phyloP scores from a whole-genome alignment of 495 filamentous ascomycete species.

The Penicillium cinerascens region DNA sequence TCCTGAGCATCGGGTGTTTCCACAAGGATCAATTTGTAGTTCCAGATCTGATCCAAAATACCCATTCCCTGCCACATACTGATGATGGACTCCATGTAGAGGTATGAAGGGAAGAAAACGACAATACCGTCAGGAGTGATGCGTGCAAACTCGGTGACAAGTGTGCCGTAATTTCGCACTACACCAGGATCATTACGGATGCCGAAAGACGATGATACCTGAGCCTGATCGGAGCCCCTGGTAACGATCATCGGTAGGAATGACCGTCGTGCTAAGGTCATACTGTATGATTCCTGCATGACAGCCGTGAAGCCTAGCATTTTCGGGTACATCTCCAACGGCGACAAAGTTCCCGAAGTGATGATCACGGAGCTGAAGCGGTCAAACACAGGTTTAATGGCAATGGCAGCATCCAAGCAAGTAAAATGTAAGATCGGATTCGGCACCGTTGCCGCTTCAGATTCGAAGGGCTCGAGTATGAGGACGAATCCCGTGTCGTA shows the following conservation, averaged over 20 bases:
- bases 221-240: constrained; percentile 86
- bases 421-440: constrained; percentile 96
- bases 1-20: constrained; percentile 98
- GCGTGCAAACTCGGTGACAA: constrained; percentile 89
- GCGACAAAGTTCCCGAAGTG: constrained; percentile 95
- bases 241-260: constrained; percentile 99
- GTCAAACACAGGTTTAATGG: constrained; percentile 96
- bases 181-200: constrained; percentile 93
- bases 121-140: constrained; percentile 96
- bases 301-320: constrained; percentile 93
- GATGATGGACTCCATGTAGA: constrained; percentile 99
- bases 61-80: constrained; percentile 99
- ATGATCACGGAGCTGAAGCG: constrained; percentile 97
- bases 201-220: constrained; percentile 86
- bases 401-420: constrained; percentile 95
- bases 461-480: constrained; percentile 95
- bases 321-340: constrained; percentile 97
- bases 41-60: constrained; percentile 96
- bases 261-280: constrained; percentile 92
- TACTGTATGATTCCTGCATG: constrained; percentile 92
- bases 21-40: constrained; percentile 96
- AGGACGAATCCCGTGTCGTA: constrained; percentile 97
- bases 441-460: constrained; percentile 89
- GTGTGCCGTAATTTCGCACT: constrained; percentile 89
- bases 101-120: constrained; percentile 97